Percentiles rank a stretch among this genome's conserved stretches.
Evolutionary conservation across 106 monocot genomes (phyloP).

Genomic region (Apostasia shenzhenica): DNA sequence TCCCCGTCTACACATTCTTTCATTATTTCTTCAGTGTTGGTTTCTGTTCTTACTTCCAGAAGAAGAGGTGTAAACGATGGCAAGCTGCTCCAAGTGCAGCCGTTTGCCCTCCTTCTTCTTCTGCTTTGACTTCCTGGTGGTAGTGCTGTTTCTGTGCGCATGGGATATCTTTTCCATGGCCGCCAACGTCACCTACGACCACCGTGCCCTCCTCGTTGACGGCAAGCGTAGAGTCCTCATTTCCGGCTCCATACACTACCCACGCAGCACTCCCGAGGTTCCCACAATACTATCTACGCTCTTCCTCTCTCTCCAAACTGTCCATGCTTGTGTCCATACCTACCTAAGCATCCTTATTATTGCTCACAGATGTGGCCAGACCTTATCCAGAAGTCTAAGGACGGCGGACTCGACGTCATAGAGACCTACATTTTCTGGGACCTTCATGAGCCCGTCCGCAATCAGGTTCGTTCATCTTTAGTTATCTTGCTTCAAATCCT

Average conservation of each 20-base stretch:
- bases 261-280: slow-evolving; percentile 9
- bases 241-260: slow-evolving; percentile 8
- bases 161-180: slow-evolving; percentile 3
- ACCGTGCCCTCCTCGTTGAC: slow-evolving; percentile 2
- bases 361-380: slow-evolving; percentile 67
- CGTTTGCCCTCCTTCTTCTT: not conserved
- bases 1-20: no score
- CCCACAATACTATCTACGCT: not conserved
- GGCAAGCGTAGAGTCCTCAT: slow-evolving; percentile 7
- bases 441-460: slow-evolving; percentile 64
- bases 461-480: slow-evolving; percentile 32
- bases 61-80: not conserved
- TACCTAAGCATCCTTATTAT: not conserved
- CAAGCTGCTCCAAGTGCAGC: not conserved
- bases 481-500: not conserved
- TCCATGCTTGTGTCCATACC: not conserved
- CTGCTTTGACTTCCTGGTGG: not conserved
- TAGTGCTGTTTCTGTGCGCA: not conserved
- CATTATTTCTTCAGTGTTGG: no score
- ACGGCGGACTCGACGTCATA: slow-evolving; percentile 64
- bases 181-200: slow-evolving; percentile 4
- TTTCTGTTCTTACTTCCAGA: no score
- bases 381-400: slow-evolving; percentile 66
- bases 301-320: not conserved
- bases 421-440: slow-evolving; percentile 82